Evolutionary conservation across 306 rosid species (phyloP).

Genomic region (Cajanus cajan): DNA sequence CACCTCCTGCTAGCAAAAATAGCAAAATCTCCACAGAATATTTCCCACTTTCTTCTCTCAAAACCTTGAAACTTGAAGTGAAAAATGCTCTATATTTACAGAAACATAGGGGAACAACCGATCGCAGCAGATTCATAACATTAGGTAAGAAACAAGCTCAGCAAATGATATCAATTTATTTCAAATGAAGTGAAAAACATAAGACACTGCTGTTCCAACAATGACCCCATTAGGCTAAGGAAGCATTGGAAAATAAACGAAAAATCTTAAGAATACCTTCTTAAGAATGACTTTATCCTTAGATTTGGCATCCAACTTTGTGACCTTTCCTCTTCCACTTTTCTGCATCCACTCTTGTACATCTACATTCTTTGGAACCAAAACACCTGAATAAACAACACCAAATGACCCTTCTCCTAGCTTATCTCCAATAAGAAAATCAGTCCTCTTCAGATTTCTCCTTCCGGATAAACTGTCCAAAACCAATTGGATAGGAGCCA

Average conservation of each 20-base stretch:
- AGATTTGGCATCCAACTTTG: constrained; percentile 45
- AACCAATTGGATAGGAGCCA: constrained; percentile 73
- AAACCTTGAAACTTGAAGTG: neutral
- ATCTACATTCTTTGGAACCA: constrained; percentile 55
- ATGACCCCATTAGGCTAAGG: neutral
- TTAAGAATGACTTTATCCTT: constrained; percentile 77
- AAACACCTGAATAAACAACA: constrained; percentile 64
- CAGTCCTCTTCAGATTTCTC: constrained; percentile 54
- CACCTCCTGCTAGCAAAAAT: neutral
- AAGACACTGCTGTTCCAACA: neutral
- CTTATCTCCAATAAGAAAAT: constrained; percentile 63
- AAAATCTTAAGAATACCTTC: constrained; percentile 45
- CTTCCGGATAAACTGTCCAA: constrained; percentile 61
- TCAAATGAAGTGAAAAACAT: neutral
- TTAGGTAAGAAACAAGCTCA: neutral
- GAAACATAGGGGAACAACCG: neutral
- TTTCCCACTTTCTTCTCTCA: neutral
- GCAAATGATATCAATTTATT: neutral
- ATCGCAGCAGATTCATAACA: neutral
- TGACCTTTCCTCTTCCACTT: constrained; percentile 42
- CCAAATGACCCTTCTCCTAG: constrained; percentile 85
- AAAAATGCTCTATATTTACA: neutral
- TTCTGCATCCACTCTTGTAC: constrained; percentile 43
- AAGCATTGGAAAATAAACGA: neutral
- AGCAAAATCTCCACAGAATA: neutral